A percentile compares a stretch with the other conserved stretches of the same genome.
Evolutionary conservation across 73 alveolate species (phyloP).

Genomic region (Tetrahymena elliotti): DNA sequence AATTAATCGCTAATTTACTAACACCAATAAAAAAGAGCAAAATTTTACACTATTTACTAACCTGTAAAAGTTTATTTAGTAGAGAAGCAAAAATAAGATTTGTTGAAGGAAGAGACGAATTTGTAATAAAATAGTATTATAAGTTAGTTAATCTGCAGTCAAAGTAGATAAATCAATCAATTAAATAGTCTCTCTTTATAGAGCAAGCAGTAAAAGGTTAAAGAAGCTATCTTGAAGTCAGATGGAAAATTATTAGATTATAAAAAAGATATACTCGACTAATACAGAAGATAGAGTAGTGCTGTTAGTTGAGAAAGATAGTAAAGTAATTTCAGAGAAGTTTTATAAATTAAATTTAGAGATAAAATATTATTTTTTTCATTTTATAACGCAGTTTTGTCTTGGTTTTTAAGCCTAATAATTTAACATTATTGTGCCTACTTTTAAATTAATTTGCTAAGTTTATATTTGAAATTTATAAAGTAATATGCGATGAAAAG

Average conservation of each 20-base stretch:
- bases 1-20: background rate
- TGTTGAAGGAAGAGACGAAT: background rate
- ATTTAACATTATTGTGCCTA: background rate
- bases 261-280: background rate
- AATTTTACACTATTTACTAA: background rate
- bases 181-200: background rate
- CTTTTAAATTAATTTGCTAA: background rate
- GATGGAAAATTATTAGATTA: background rate
- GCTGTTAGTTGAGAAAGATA: background rate
- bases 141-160: background rate
- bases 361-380: background rate
- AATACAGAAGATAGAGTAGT: background rate
- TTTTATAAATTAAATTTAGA: background rate
- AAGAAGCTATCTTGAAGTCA: background rate
- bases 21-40: background rate
- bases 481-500: conserved; percentile 65
- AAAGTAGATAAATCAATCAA: background rate
- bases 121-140: background rate
- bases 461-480: background rate
- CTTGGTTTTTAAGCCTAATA: background rate
- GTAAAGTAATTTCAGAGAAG: background rate
- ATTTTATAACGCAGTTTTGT: background rate
- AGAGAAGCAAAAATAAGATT: background rate
- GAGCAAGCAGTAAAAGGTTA: background rate
- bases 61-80: background rate